Percentiles rank a stretch among this genome's conserved stretches.
Conservation (phyloP, 169 alveolate species). For the Plasmodium fragile region DNA sequence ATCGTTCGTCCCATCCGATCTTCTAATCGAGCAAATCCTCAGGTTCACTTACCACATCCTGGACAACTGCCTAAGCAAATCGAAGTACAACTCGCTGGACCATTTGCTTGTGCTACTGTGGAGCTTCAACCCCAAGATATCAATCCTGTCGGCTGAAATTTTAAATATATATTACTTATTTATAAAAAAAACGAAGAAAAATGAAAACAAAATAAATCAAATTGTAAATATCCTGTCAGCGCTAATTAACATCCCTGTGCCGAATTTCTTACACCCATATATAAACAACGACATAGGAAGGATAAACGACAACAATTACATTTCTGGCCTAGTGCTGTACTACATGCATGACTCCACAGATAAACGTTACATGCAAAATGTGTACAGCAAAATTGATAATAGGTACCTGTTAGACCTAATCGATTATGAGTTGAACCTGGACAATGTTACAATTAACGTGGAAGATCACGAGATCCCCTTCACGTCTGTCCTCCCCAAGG, state of each 20-base stretch:
- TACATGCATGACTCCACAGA: slow-evolving; percentile 45
- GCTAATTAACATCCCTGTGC: slow-evolving; percentile 49
- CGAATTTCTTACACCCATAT: slow-evolving; percentile 50
- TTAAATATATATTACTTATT: slow-evolving; percentile 60
- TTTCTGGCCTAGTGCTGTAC: slow-evolving; percentile 57
- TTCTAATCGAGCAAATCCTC: slow-evolving; percentile 66
- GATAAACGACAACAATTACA: slow-evolving; percentile 62
- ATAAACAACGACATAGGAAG: slow-evolving; percentile 56
- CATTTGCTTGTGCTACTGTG: slow-evolving; percentile 70
- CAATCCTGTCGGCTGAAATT: slow-evolving; percentile 62
- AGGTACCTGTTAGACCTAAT: slow-evolving; percentile 37
- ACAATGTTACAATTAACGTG: slow-evolving; percentile 12
- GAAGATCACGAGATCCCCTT: slow-evolving; percentile 40
- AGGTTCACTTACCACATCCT: slow-evolving; percentile 82
- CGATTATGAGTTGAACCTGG: slow-evolving; percentile 38
- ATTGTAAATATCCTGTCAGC: slow-evolving; percentile 43
- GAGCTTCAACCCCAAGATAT: slow-evolving; percentile 72
- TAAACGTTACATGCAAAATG: slow-evolving; percentile 48
- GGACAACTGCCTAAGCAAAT: slow-evolving; percentile 83
- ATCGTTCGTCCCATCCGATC: slow-evolving; percentile 58
- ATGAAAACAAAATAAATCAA: slow-evolving; percentile 68
- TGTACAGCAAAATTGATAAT: slow-evolving; percentile 56
- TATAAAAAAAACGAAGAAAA: slow-evolving; percentile 72
- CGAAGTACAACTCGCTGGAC: slow-evolving; percentile 83
- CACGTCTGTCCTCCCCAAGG: slow-evolving; percentile 60